Evolutionary conservation across 1,139 yeast species (phyloP).

Genomic region (Suhomyces yuchorum): DNA sequence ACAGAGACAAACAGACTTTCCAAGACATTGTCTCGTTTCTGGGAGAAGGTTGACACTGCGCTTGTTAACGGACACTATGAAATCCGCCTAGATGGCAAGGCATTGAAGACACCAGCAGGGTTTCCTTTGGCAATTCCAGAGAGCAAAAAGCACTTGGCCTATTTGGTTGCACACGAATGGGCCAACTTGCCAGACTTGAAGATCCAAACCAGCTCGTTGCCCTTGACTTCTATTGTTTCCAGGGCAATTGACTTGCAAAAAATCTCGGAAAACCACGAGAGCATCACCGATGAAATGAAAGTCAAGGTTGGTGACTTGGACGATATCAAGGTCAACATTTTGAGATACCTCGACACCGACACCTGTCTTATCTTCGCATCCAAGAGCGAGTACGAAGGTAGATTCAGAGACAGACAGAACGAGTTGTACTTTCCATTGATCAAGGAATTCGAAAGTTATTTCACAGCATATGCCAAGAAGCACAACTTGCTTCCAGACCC

Average conservation of each 20-base stretch:
- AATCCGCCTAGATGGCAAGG: constrained; percentile 70
- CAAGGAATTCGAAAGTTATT: constrained; percentile 60
- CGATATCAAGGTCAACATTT: constrained; percentile 55
- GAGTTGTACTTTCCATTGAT: constrained; percentile 75
- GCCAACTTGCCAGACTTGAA: constrained; percentile 66
- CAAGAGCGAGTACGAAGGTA: constrained; percentile 79
- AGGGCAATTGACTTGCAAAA: constrained; percentile 75
- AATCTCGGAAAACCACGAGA: constrained; percentile 24
- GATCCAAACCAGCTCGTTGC: constrained; percentile 78
- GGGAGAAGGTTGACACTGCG: constrained; percentile 73
- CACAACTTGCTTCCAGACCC: constrained; percentile 32
- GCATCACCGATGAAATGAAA: constrained; percentile 46
- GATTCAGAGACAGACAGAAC: constrained; percentile 73
- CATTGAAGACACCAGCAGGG: constrained; percentile 86
- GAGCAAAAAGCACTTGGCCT: constrained; percentile 63
- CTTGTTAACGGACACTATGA: constrained; percentile 37
- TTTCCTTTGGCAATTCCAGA: constrained; percentile 65
- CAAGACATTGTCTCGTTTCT: constrained; percentile 73
- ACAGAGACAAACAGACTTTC: constrained; percentile 73
- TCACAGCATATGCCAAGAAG: constrained; percentile 47
- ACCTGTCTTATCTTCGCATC: constrained; percentile 88
- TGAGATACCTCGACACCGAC: constrained; percentile 90
- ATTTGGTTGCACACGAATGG: constrained; percentile 88
- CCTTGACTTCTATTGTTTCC: constrained; percentile 83
- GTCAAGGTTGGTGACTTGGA: constrained; percentile 63